Base-by-base conservation (phyloP, 306 rosid species). In the Styphnolobium japonicum region DNA sequence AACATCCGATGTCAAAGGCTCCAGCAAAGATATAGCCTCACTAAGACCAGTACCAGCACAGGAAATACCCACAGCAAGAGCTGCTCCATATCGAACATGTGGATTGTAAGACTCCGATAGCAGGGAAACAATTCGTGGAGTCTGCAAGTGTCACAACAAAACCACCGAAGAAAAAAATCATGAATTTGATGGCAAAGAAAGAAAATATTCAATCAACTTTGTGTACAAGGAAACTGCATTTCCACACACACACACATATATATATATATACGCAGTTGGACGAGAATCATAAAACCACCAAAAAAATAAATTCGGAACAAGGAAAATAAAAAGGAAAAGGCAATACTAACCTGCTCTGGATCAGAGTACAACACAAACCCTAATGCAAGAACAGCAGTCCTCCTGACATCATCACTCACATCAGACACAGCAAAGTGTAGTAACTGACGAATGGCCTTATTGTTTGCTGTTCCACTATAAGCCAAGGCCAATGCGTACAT, bases 401-500 rank as follows among this genome's bases (percentile, higher is more conserved):
- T 92, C 86, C 98, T 86, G 29, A 95, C 98, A 85, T 95, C 98
- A 83, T 95, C 98, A 60, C 98, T 95, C 85, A 95, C 98, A 85
- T 95, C 98, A 45, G 98, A 95, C 25, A 95, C 98, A 51, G 98
- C 98, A 89, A 95, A 95, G 81, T 95, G 98, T 46, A 95, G 94
- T 73, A 95, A 82, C 86, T 92, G 92, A n/a, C 98, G 94, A 72
- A 95, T 95, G 63, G 98, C 98, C 85, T 95, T 95, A 81, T 95
- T 95, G 87, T 95, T 95, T 77, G 98, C 98, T 10, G 98, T 95
- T 68, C 98, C 98, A 5, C 96, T 80, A 40, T 95, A 95, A 31
- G 98, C 98, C 89, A 95, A 83, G 67, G 98, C 98, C 85, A 95
- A 83, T 4, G 98, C 98, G 73, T 95, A 95, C 98, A 95, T 95